Percentiles rank a stretch among this genome's conserved stretches.
Evolutionary conservation across 139 green algal genomes (phyloP).

Genomic region (Auxenochlorella pyrenoidosa): DNA sequence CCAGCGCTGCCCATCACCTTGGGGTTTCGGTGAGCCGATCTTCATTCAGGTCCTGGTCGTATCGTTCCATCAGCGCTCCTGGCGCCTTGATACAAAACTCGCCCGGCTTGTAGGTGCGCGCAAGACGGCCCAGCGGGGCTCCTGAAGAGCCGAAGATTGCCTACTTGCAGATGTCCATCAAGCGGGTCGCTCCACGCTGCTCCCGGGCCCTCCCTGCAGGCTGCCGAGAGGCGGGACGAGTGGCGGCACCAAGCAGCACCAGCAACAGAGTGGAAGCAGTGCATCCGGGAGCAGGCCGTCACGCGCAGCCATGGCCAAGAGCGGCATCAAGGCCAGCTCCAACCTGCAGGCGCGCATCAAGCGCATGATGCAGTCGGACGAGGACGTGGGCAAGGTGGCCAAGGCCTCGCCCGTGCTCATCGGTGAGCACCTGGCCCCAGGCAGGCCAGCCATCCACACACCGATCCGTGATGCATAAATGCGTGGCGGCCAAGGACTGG

Average conservation of each 20-base stretch:
- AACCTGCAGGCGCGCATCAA: slow-evolving; percentile 76
- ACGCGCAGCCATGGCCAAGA: not conserved
- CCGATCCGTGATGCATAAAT: not conserved
- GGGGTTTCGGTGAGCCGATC: too few species aligned
- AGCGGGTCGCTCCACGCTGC: too few species aligned
- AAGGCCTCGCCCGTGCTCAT: slow-evolving; percentile 89
- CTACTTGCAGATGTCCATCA: too few species aligned
- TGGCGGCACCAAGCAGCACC: too few species aligned
- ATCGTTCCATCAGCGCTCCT: too few species aligned
- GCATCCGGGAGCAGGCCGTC: too few species aligned
- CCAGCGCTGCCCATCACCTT: too few species aligned
- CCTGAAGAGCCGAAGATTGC: too few species aligned
- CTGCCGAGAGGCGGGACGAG: not conserved
- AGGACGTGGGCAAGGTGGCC: slow-evolving; percentile 96
- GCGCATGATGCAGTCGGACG: slow-evolving; percentile 95
- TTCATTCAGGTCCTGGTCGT: too few species aligned
- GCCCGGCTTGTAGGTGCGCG: too few species aligned
- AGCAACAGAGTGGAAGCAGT: not conserved
- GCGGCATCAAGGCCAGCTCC: slow-evolving; percentile 17
- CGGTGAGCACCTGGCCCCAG: slow-evolving; percentile 57
- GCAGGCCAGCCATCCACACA: not conserved
- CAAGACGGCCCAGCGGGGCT: too few species aligned
- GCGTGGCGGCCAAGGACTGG: not conserved
- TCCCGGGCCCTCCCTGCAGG: not conserved
- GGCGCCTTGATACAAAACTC: too few species aligned